phyloP scores from a whole-genome alignment of 768 basidiomycete genomes.

The Aureoboletus auriporus region DNA sequence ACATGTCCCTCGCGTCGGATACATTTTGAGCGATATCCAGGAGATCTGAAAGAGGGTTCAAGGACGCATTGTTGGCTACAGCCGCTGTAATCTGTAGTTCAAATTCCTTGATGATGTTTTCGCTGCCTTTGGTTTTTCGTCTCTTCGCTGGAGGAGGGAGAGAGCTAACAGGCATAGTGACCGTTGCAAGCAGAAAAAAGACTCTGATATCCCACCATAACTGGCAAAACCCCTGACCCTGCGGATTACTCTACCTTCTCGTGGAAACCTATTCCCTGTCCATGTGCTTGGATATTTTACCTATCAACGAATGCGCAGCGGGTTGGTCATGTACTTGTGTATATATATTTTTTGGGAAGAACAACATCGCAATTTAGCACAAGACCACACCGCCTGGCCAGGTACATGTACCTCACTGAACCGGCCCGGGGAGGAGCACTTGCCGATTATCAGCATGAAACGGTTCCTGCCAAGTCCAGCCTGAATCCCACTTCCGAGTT shows the following conservation, averaged over 20 bases:
- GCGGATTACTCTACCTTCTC: neutral
- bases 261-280: too few relatives aligned
- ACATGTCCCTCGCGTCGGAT: constrained; percentile 52
- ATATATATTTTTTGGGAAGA: too few relatives aligned
- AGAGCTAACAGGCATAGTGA: constrained; percentile 36
- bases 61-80: constrained; percentile 50
- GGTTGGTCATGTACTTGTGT: too few relatives aligned
- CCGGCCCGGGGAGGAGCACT: too few relatives aligned
- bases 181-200: neutral
- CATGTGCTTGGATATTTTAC: too few relatives aligned
- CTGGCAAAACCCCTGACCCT: neutral
- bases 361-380: too few relatives aligned
- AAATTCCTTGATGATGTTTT: constrained; percentile 37
- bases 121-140: constrained; percentile 36
- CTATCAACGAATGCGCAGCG: too few relatives aligned
- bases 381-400: too few relatives aligned
- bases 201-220: neutral
- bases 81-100: constrained; percentile 57
- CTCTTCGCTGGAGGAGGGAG: constrained; percentile 52
- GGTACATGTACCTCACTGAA: too few relatives aligned
- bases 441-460: too few relatives aligned
- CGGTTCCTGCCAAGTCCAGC: too few relatives aligned
- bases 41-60: constrained; percentile 79
- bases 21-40: constrained; percentile 50
- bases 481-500: too few relatives aligned